Base-by-base conservation (phyloP, 495 filamentous ascomycete species). In the Penicillium pulvis region DNA sequence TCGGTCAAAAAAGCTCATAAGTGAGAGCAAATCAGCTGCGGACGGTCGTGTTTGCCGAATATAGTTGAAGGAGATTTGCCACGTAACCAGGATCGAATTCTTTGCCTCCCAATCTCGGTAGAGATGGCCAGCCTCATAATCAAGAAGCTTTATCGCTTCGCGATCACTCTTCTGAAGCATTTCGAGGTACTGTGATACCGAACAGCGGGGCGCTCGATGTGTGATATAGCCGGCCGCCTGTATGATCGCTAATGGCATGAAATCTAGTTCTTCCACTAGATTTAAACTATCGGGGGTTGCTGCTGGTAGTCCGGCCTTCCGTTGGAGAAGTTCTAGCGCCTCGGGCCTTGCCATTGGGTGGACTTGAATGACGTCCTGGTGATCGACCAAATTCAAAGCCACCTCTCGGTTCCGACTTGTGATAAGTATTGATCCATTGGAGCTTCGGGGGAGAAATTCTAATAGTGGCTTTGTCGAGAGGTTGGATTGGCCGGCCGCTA, bases 241-340 rank as follows among this genome's bases (percentile, higher is more conserved):
- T 16, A 39, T 16, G 12, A 39, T 81, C 7, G 79, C 79, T 11
- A 83, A 72, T 17, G 81, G 77, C 51, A 83, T 71, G 47, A 58
- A 69, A 8, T 39, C 35, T 14, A 72, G 59, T 8, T 81, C 14
- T 19, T 26, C 6, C 8, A 23, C 67, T 19, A 69, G 51, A 19
- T 41, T 41, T 19, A 44, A 31, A 59, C 23, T 10, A 54, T 58
- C 14, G 55, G 48, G 30, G 9, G 30, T 31, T 31, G 1, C 3
- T 31, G 30, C 19, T 8, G n/a, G 41, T 53, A 41, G 5, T 24
- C 17, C 19, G 4, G 77, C 65, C 61, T 76, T 80, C 31, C 66
- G 79, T 53, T 70, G 53, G 36, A 81, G 62, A 16, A 81, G 71
- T 44, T 45, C 35, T 43, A 74, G 53, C 31, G 72, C 77, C 24